Conservation (phyloP, 192 early-diverging fungal genomes). For the Chytriomyces sp. region DNA sequence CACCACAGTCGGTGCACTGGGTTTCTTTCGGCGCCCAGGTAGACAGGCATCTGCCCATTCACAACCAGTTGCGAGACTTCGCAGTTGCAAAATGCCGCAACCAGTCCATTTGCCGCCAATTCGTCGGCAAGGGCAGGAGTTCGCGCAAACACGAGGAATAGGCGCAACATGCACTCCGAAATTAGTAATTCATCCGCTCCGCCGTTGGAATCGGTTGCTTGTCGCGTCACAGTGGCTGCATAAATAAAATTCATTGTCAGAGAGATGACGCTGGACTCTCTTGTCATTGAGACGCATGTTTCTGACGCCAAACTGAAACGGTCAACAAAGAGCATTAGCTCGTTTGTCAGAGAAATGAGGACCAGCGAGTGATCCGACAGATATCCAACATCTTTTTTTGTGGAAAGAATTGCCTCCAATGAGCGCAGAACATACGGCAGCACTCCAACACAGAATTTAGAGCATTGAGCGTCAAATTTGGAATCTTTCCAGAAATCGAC, state of each 20-base stretch:
- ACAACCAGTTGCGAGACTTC: slow-evolving; percentile 42
- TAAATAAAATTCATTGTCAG: slow-evolving; percentile 7
- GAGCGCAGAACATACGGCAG: slow-evolving; percentile 23
- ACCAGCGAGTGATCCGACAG: slow-evolving; percentile 4
- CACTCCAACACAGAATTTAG: not conserved
- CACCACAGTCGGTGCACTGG: slow-evolving; percentile 56
- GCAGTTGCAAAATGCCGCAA: slow-evolving; percentile 38
- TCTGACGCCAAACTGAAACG: not conserved
- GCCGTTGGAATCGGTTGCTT: not conserved
- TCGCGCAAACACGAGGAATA: slow-evolving; percentile 22
- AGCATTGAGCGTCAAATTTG: not conserved
- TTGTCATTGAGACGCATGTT: not conserved
- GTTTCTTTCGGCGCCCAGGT: slow-evolving; percentile 33
- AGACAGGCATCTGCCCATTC: not conserved
- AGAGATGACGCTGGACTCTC: slow-evolving; percentile 6
- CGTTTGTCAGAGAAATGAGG: slow-evolving; percentile 13
- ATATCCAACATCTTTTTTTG: too few relatives aligned
- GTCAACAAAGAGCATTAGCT: slow-evolving; percentile 12
- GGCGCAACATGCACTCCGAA: not conserved
- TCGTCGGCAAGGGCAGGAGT: not conserved
- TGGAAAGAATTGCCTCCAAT: slow-evolving; percentile 17
- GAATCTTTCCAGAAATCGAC: not conserved
- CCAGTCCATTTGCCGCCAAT: slow-evolving; percentile 25
- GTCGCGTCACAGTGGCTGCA: not conserved
- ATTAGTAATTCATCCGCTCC: not conserved